These are phyloP conservation scores for Halteria grandinella DNA, from an alignment of 73 alveolate genomes.

Conservation along the genomic window DNA sequence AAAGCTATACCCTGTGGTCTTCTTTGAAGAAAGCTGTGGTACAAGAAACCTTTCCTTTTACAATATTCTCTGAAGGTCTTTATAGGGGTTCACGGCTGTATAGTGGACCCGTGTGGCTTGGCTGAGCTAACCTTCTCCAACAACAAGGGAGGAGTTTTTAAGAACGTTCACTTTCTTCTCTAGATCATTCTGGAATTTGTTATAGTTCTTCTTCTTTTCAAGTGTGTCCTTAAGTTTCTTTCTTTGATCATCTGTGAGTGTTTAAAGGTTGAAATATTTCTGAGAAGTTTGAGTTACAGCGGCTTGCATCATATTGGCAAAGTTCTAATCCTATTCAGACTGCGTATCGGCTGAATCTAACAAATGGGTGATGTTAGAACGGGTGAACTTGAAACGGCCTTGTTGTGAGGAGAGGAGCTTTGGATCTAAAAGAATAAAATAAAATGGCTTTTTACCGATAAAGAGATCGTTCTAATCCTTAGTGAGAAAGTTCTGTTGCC, in stretches of 20 bases:
- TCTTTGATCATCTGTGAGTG: neutral
- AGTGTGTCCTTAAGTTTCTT: neutral
- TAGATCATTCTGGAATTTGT: constrained; percentile 14
- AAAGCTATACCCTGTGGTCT: constrained; percentile 21
- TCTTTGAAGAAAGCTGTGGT: neutral
- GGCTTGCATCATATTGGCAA: no score
- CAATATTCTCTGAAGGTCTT: constrained; percentile 1
- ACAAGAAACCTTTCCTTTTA: constrained; percentile 2
- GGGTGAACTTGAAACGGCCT: no score
- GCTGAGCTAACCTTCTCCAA: neutral
- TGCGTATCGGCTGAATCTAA: no score
- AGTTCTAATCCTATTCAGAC: no score
- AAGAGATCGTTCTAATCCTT: no score
- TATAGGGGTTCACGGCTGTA: constrained; percentile 44
- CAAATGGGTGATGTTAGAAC: no score
- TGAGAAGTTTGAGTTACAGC: no score
- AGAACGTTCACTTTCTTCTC: neutral
- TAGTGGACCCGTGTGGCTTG: constrained; percentile 16
- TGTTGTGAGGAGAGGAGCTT: no score
- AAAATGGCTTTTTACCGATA: no score
- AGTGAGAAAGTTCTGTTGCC: no score
- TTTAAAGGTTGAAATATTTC: no score
- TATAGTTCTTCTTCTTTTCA: neutral
- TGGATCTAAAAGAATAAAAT: no score
- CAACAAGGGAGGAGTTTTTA: neutral